Evolutionary conservation across 805 yeast species (phyloP), one percentile per base, ranked within the genome.

Genomic region (Zygoascus biomembranicola): DNA sequence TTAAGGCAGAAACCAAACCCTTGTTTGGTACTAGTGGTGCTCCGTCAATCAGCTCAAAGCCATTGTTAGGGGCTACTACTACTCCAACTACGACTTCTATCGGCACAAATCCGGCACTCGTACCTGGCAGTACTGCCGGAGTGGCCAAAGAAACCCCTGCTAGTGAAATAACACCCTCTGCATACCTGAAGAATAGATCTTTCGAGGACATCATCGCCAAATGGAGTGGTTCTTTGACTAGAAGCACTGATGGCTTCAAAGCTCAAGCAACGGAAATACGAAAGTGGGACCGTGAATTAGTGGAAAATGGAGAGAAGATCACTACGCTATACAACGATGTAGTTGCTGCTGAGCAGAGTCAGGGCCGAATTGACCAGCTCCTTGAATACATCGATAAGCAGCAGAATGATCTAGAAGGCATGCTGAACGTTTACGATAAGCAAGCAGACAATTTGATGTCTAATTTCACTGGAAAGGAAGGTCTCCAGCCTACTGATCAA

Each of bases 121-220:
- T 19, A 19, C 13, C 13, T 26, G 35, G 32, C 32, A 18, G 47
- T 2, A 8, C 47, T 26, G 31, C 37, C 35, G 32, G n/a, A 19
- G n/a, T 10, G 11, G 44, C 44, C 26, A 19, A 13, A n/a, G 44
- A 42, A 6, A 42, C 20, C 3, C 44, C 20, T 14, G 26, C 89
- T 4, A 77, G 82, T 54, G 85, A 86, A 32, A 77, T 89, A 2
- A 81, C 63, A 4, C 66, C 72, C 3, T 65, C 72, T 14, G 65
- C 66, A 19, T 68, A 95, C 4, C 77, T 94, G 39, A 90, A 87
- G 62, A 94, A 94, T 70, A 89, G 89, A 67, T 89, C 97, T 1
- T 73, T 94, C 64, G 98, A 94, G 63, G 98, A 94, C 66, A 77
- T 94, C 59, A 86, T 94, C 44, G 80, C 90, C 13, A 90, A 86